Percentiles rank a stretch among this genome's conserved stretches.
Conservation (phyloP, 495 filamentous ascomycete genomes). For the Glarea lozoyensis region DNA sequence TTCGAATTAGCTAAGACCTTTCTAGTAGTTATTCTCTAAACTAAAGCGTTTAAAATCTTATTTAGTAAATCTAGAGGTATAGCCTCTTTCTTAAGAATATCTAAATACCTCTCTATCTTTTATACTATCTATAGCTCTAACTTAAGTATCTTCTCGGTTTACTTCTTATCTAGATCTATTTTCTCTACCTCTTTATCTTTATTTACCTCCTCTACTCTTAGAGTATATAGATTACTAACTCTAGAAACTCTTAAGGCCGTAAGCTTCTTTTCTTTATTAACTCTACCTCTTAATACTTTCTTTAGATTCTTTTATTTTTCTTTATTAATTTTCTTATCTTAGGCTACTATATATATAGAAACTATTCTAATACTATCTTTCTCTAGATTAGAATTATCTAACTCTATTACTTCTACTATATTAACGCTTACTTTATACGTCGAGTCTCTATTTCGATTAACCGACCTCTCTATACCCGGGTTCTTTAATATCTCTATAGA, state of each 20-base stretch:
- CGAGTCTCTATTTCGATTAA: background rate
- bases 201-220: conserved; percentile 10
- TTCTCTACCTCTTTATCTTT: conserved; percentile 14
- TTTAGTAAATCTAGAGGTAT: background rate
- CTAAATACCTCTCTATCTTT: background rate
- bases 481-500: too few species aligned
- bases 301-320: background rate
- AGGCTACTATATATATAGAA: background rate
- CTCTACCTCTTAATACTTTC: background rate
- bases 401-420: background rate
- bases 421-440: background rate
- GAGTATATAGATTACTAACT: background rate
- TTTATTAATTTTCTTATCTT: background rate
- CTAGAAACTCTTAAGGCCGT: background rate
- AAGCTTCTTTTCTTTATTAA: background rate
- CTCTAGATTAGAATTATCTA: background rate
- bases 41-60: background rate
- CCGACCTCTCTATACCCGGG: background rate
- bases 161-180: background rate
- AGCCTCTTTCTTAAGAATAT: background rate
- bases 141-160: background rate
- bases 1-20: background rate
- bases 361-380: too few species aligned
- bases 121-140: too few species aligned
- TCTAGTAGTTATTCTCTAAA: background rate